Conservation (phyloP, 2,329 filamentous ascomycete species). For the Penicillium olsonii region DNA sequence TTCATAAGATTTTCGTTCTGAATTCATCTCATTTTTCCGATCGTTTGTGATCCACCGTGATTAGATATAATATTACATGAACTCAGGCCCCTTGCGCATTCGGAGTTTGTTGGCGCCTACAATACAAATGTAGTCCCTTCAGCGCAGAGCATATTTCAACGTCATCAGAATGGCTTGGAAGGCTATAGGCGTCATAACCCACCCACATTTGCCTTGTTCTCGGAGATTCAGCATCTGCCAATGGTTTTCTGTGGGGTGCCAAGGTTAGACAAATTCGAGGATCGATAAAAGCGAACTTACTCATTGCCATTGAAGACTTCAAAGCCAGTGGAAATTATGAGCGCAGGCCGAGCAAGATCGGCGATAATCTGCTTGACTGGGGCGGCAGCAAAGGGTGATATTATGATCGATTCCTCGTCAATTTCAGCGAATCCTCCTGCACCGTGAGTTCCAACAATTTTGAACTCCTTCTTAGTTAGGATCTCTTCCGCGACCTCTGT, state of each 20-base stretch:
- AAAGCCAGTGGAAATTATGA: constrained; percentile 23
- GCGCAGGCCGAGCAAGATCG: constrained; percentile 20
- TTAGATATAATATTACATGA: constrained; percentile 8
- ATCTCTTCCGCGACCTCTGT: constrained; percentile 17
- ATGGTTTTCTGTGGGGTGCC: constrained; percentile 17
- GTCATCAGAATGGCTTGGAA: constrained; percentile 19
- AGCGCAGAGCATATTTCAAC: constrained; percentile 18
- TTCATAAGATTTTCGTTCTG: neutral
- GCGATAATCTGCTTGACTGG: constrained; percentile 26
- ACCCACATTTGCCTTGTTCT: constrained; percentile 24
- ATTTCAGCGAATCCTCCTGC: constrained; percentile 24
- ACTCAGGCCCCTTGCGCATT: constrained; percentile 14
- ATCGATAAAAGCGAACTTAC: constrained; percentile 19
- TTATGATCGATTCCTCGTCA: constrained; percentile 21
- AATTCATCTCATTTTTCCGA: neutral
- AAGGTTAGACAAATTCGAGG: constrained; percentile 16
- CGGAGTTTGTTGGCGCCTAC: constrained; percentile 17
- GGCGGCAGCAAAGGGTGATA: constrained; percentile 20
- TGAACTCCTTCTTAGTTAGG: constrained; percentile 17
- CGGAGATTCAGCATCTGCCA: constrained; percentile 23
- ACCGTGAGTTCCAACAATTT: constrained; percentile 19
- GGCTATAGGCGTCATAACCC: constrained; percentile 18
- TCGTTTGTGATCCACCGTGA: constrained; percentile 2
- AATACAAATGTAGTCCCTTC: constrained; percentile 20
- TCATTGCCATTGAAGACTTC: constrained; percentile 16